These are phyloP conservation scores for Dryadomyces quercivorus DNA, from an alignment of 2,329 filamentous ascomycete species.

Conservation along the genomic window DNA sequence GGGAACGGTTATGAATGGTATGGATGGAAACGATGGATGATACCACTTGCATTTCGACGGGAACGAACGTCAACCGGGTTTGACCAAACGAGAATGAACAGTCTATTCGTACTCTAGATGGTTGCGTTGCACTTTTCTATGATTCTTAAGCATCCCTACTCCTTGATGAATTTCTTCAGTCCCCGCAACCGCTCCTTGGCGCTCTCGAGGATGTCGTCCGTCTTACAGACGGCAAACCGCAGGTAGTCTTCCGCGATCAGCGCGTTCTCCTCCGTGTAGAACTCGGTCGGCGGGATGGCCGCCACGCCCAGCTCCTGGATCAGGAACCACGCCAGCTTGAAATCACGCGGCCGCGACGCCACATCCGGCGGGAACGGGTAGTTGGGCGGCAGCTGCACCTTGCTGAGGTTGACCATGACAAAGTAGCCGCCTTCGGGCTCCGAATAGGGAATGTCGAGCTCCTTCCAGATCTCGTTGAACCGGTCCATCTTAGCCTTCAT, in stretches of 20 bases:
- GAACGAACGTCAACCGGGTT: too few species aligned
- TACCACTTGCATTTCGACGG: too few species aligned
- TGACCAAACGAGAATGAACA: too few species aligned
- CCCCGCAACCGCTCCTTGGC: conserved; percentile 66
- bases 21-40: too few species aligned
- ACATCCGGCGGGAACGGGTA: conserved; percentile 90
- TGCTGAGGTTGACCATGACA: conserved; percentile 83
- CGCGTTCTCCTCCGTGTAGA: conserved; percentile 78
- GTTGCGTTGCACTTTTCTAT: background rate
- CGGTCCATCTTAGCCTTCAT: conserved; percentile 83
- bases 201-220: conserved; percentile 69
- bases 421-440: conserved; percentile 97
- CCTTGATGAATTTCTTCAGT: conserved; percentile 55
- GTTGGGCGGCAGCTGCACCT: conserved; percentile 69
- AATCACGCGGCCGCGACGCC: conserved; percentile 74
- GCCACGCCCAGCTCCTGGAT: conserved; percentile 95
- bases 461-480: conserved; percentile 73
- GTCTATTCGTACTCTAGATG: conserved; percentile 3
- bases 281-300: conserved; percentile 92
- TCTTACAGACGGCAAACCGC: conserved; percentile 92
- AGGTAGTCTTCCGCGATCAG: conserved; percentile 87
- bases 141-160: background rate
- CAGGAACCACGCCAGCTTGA: conserved; percentile 90
- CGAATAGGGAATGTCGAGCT: conserved; percentile 69
- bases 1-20: background rate